Evolutionary conservation across 306 rosid genomes (phyloP).

Genomic region (Cucurbita pepo): DNA sequence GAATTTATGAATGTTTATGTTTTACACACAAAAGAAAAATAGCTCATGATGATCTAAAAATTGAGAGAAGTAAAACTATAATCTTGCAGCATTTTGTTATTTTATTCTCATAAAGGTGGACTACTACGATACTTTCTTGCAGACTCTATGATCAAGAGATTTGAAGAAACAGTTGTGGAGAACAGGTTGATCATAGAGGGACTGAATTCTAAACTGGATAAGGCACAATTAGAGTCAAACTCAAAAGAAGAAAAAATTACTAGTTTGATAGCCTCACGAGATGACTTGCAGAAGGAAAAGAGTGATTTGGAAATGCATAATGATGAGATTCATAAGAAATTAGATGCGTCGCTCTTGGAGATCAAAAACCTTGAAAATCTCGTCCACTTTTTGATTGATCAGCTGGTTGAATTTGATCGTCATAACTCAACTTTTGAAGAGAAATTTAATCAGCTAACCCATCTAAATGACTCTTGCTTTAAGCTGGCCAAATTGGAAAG

Average conservation of each 20-base stretch:
- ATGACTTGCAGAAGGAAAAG: slow-evolving; percentile 44
- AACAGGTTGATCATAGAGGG: slow-evolving; percentile 41
- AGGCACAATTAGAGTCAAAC: slow-evolving; percentile 37
- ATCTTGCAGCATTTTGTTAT: neutral
- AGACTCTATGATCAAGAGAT: slow-evolving; percentile 49
- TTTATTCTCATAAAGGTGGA: neutral
- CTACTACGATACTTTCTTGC: slow-evolving; percentile 18
- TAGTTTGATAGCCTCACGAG: slow-evolving; percentile 21
- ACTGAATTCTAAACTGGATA: slow-evolving; percentile 45
- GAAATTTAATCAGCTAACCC: slow-evolving; percentile 53
- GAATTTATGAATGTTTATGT: neutral
- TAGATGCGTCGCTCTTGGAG: slow-evolving; percentile 40
- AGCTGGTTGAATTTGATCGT: slow-evolving; percentile 46
- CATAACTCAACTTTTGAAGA: slow-evolving; percentile 39
- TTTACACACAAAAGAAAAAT: neutral
- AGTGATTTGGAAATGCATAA: slow-evolving; percentile 36
- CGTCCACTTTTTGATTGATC: slow-evolving; percentile 30
- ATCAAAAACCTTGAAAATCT: slow-evolving; percentile 41
- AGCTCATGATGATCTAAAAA: neutral
- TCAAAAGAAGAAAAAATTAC: slow-evolving; percentile 50
- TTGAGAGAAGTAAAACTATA: neutral
- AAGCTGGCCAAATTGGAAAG: slow-evolving; percentile 50
- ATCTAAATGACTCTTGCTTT: slow-evolving; percentile 47
- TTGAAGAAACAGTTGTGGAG: slow-evolving; percentile 39
- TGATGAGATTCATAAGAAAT: slow-evolving; percentile 33